A percentile compares a stretch with the other conserved stretches of the same genome.
phyloP scores from a whole-genome alignment of 345 rosid species.

The Toxicodendron radicans region DNA sequence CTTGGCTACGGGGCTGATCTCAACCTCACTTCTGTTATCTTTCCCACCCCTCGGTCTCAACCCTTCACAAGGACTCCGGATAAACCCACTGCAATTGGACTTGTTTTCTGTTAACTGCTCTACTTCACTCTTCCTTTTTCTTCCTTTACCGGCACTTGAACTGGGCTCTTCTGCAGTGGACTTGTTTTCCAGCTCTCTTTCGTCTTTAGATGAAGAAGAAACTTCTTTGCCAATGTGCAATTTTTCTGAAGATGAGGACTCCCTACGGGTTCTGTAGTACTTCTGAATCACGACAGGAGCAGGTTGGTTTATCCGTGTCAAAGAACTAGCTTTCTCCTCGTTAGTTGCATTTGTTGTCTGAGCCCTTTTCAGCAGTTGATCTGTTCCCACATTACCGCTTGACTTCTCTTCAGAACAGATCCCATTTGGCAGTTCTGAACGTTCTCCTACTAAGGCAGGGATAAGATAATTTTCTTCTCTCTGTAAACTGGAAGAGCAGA shows the following conservation, averaged over 20 bases:
- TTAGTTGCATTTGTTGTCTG: slow-evolving; percentile 19
- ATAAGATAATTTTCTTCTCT: slow-evolving; percentile 16
- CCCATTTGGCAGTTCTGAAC: slow-evolving; percentile 28
- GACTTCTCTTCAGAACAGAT: slow-evolving; percentile 26
- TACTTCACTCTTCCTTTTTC: slow-evolving; percentile 54
- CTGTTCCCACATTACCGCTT: slow-evolving; percentile 23
- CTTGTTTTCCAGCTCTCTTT: slow-evolving; percentile 23
- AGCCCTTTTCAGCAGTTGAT: slow-evolving; percentile 23
- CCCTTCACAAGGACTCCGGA: slow-evolving; percentile 97
- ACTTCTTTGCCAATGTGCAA: slow-evolving; percentile 17
- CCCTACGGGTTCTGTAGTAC: slow-evolving; percentile 34
- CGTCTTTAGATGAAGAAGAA: slow-evolving; percentile 33
- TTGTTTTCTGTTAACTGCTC: slow-evolving; percentile 43
- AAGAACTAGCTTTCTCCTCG: slow-evolving; percentile 26
- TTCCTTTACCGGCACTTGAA: slow-evolving; percentile 35
- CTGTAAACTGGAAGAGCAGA: slow-evolving; percentile 6
- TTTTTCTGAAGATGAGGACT: slow-evolving; percentile 27
- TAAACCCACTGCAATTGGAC: slow-evolving; percentile 43
- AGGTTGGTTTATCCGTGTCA: slow-evolving; percentile 10
- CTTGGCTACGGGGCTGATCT: slow-evolving; percentile 24
- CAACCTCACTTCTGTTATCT: slow-evolving; percentile 31
- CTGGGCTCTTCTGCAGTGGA: slow-evolving; percentile 21
- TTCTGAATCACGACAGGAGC: slow-evolving; percentile 20
- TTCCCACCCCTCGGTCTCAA: slow-evolving; percentile 74
- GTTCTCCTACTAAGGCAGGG: slow-evolving; percentile 24